Percentiles rank a stretch among this genome's conserved stretches.
Conservation (phyloP, 1,284 basidiomycete species). For the Cryptococcus depauperatus region DNA sequence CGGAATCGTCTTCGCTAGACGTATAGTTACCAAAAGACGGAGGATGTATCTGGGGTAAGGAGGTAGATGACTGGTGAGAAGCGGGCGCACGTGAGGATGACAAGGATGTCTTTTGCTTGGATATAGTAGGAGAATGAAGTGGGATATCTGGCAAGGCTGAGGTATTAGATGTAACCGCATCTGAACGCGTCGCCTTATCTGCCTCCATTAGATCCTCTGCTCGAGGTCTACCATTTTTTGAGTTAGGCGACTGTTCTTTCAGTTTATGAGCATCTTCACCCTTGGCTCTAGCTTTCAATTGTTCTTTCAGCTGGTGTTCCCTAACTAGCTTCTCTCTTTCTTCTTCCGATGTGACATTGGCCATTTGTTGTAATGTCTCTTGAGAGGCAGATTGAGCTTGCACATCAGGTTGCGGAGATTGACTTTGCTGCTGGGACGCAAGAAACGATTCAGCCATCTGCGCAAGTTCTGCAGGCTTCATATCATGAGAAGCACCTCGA, state of each 20-base stretch:
- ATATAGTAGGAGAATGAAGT: not conserved
- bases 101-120: not conserved
- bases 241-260: not conserved
- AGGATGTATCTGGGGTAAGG: constrained; percentile 2
- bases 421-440: constrained; percentile 5
- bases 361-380: not conserved
- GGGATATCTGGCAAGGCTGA: not conserved
- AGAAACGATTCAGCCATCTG: constrained; percentile 14
- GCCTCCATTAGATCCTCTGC: constrained; percentile 1
- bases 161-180: not conserved
- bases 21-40: not conserved
- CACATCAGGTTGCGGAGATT: not conserved
- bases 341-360: not conserved
- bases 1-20: not conserved
- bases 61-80: not conserved
- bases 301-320: constrained; percentile 8
- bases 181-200: not conserved
- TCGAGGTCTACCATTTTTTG: not conserved
- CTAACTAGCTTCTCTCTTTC: not conserved
- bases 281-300: constrained; percentile 4
- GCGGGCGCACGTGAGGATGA: not conserved
- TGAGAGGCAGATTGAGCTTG: not conserved
- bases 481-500: not conserved
- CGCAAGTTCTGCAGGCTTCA: constrained; percentile 8
- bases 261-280: not conserved